Evolutionary conservation across 805 yeast species (phyloP), one percentile per base, ranked within the genome.

Genomic region (Kodamaea lidongshanica): DNA sequence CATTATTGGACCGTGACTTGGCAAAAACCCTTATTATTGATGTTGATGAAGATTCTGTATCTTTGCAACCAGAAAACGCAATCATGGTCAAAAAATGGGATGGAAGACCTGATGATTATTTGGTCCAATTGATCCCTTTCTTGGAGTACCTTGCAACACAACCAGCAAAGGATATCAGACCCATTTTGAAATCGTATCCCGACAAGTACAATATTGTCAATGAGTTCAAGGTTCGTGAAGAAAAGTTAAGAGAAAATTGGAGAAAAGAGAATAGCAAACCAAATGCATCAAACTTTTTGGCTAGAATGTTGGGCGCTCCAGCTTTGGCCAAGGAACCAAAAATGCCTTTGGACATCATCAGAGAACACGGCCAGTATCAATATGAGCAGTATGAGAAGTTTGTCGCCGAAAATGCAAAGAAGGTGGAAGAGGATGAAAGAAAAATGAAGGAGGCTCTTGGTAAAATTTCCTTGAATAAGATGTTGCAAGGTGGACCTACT

Each of bases 61-160:
- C 80, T 25, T 56, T 84, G 57, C 96, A 89, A 65, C 96, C 96
- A 3, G 96, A 88, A 46, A 92, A 92, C 57, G 89, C 95, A n/a
- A 74, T 92, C 40, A 77, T 85, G 37, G 61, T 86, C 57, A 68
- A 76, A 41, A 76, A 81, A 39, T 92, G 98, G 98, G 72, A 70
- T 32, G 99, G 99, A 41, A 63, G 64, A 39, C 70, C 82, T 19
- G 95, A 84, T 52, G 96, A 89, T 56, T 67, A 70, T 34, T 71
- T 92, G 49, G 68, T 92, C 44, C 70, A 70, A 46, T 64, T 88
- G 61, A 86, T 92, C 50, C 96, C 97, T 35, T 79, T 92, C 64
- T 74, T 92, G 45, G 99, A 92, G 64, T 92, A 84, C 63, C 62
- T 92, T 38, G 97, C 96, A 10, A 83, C 95, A 10, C 94, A 86